phyloP scores from a whole-genome alignment of 768 basidiomycete species.

The Exidia glandulosa region DNA sequence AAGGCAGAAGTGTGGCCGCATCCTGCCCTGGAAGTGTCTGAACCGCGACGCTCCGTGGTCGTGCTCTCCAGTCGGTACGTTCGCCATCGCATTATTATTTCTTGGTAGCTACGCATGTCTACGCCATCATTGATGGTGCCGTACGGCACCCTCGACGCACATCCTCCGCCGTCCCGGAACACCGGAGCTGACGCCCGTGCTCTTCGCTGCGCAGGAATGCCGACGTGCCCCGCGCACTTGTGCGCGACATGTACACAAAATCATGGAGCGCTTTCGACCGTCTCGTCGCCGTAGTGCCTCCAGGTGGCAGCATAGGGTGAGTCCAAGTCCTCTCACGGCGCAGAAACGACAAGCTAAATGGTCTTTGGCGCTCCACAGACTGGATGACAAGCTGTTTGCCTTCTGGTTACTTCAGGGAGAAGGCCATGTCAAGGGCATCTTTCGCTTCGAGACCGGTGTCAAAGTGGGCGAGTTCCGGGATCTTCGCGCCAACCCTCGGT shows the following conservation, averaged over 20 bases:
- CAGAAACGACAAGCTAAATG: constrained; percentile 2
- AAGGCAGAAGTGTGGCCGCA: constrained; percentile 46
- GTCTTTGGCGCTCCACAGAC: constrained; percentile 31
- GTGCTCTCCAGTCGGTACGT: constrained; percentile 58
- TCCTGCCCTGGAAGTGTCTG: constrained; percentile 58
- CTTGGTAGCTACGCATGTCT: not conserved
- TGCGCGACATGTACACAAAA: constrained; percentile 86
- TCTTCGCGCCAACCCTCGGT: constrained; percentile 74
- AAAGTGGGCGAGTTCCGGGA: constrained; percentile 85
- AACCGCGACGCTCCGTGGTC: constrained; percentile 64
- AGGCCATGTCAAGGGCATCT: constrained; percentile 73
- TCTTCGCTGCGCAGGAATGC: constrained; percentile 45
- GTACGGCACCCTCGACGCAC: not conserved
- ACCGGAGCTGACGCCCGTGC: not conserved
- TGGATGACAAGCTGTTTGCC: constrained; percentile 84
- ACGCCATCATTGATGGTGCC: constrained; percentile 1
- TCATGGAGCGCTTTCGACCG: constrained; percentile 89
- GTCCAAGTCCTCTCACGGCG: constrained; percentile 13
- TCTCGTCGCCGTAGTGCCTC: constrained; percentile 80
- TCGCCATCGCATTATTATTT: not conserved
- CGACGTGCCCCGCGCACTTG: constrained; percentile 72
- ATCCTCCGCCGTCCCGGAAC: not conserved
- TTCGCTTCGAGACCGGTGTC: constrained; percentile 78
- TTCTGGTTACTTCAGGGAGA: constrained; percentile 83
- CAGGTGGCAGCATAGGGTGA: constrained; percentile 80